phyloP scores from a whole-genome alignment of 805 yeast genomes.

The Saturnispora silvae region DNA sequence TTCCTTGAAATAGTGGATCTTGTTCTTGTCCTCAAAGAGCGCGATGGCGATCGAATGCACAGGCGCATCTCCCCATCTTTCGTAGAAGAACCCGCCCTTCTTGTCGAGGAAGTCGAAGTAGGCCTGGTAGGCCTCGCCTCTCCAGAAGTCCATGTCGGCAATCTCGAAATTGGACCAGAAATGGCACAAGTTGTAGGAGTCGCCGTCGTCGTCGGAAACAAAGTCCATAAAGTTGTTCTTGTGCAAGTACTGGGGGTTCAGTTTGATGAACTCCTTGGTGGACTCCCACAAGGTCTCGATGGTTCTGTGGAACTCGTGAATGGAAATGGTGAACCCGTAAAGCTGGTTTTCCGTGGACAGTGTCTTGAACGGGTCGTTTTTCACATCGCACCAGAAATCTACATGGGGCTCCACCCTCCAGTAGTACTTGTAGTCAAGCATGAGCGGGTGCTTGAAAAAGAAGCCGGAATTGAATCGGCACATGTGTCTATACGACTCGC shows the following conservation, averaged over 20 bases:
- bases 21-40: constrained; percentile 41
- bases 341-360: constrained; percentile 44
- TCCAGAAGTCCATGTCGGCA: constrained; percentile 61
- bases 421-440: constrained; percentile 53
- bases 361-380: constrained; percentile 50
- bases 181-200: constrained; percentile 62
- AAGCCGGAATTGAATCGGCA: constrained; percentile 38
- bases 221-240: constrained; percentile 49
- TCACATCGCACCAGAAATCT: constrained; percentile 47
- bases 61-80: constrained; percentile 93
- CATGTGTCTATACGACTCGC: constrained; percentile 37
- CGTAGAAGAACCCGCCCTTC: constrained; percentile 73
- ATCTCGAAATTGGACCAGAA: constrained; percentile 77
- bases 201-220: constrained; percentile 52
- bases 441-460: constrained; percentile 49
- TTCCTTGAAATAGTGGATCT: constrained; percentile 63
- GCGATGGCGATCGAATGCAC: constrained; percentile 74
- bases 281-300: constrained; percentile 50
- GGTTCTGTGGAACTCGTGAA: constrained; percentile 53
- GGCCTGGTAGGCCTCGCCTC: constrained; percentile 43
- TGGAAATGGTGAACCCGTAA: constrained; percentile 59
- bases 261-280: constrained; percentile 34
- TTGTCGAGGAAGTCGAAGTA: constrained; percentile 55
- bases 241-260: constrained; percentile 32
- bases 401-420: constrained; percentile 76